A percentile compares a stretch with the other conserved stretches of the same genome.
Evolutionary conservation across 169 alveolate species (phyloP).

Genomic region (Cardiosporidium cionae): DNA sequence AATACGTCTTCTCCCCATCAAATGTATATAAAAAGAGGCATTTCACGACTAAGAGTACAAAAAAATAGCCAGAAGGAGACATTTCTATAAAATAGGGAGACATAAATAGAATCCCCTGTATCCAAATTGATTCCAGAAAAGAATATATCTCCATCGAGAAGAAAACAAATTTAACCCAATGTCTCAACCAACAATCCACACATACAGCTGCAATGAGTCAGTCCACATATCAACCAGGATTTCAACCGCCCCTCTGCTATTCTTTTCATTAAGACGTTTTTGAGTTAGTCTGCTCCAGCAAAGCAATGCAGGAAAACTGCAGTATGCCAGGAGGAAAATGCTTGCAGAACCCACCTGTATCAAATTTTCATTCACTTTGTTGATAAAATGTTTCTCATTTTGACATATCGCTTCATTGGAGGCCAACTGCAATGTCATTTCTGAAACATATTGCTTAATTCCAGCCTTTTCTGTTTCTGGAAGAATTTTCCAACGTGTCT

Average conservation of each 20-base stretch:
- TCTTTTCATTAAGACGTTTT: too few species aligned
- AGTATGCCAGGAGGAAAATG: too few species aligned
- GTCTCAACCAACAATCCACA: background rate
- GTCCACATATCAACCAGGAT: too few species aligned
- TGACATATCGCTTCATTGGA: conserved; percentile 19
- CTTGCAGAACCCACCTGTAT: conserved; percentile 27
- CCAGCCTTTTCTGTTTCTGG: conserved; percentile 32
- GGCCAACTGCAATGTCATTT: conserved; percentile 32
- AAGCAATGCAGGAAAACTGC: too few species aligned
- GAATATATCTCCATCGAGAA: background rate
- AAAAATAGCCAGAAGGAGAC: background rate
- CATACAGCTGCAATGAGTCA: background rate
- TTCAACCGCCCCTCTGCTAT: too few species aligned
- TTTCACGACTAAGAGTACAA: background rate
- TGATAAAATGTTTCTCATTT: conserved; percentile 43
- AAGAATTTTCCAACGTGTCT: conserved; percentile 29
- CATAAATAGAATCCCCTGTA: background rate
- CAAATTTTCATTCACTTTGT: conserved; percentile 45
- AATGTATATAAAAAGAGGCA: background rate
- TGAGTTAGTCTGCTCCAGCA: too few species aligned
- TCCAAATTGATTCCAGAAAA: background rate
- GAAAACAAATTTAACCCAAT: background rate
- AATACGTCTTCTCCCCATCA: background rate
- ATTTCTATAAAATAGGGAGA: background rate
- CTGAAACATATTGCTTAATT: conserved; percentile 41